phyloP scores from a whole-genome alignment of 352 stramenopile genomes.

The Globisporangium iwayamae region DNA sequence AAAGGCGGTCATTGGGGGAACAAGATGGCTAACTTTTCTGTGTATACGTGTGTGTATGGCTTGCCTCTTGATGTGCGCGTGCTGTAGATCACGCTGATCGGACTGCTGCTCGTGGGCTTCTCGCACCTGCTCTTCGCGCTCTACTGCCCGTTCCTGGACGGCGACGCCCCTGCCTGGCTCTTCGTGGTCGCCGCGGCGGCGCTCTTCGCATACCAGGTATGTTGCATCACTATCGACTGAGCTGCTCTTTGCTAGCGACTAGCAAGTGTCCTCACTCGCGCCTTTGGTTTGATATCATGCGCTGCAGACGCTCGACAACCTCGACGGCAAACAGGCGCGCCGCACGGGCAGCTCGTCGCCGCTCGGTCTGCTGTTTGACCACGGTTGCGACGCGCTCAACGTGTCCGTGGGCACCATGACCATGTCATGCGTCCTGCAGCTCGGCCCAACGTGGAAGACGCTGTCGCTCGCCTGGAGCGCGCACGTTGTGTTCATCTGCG shows the following conservation, averaged over 20 bases:
- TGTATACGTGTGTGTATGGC: neutral
- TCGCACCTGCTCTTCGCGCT: slow-evolving; percentile 65
- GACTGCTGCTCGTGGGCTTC: slow-evolving; percentile 55
- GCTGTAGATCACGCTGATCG: slow-evolving; percentile 67
- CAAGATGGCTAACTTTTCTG: neutral
- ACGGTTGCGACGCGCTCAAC: slow-evolving; percentile 82
- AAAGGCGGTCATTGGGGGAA: neutral
- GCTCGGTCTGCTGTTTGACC: slow-evolving; percentile 81
- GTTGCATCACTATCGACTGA: too few species aligned
- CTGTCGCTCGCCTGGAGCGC: slow-evolving; percentile 67
- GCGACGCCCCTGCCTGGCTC: slow-evolving; percentile 64
- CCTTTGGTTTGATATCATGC: neutral
- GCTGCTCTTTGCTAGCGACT: too few species aligned
- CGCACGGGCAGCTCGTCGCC: slow-evolving; percentile 79
- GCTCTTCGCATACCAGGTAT: slow-evolving; percentile 68
- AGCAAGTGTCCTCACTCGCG: neutral
- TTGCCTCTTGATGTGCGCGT: too few species aligned
- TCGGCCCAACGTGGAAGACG: slow-evolving; percentile 80
- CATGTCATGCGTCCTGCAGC: slow-evolving; percentile 72
- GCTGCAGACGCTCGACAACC: slow-evolving; percentile 72
- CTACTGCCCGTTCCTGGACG: slow-evolving; percentile 71
- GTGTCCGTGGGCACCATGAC: slow-evolving; percentile 81
- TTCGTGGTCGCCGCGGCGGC: slow-evolving; percentile 54
- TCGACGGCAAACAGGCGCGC: slow-evolving; percentile 81
- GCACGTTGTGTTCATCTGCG: slow-evolving; percentile 81